Evolutionary conservation across 257 asterid species (phyloP).

Genomic region (Forsythia viridissima): DNA sequence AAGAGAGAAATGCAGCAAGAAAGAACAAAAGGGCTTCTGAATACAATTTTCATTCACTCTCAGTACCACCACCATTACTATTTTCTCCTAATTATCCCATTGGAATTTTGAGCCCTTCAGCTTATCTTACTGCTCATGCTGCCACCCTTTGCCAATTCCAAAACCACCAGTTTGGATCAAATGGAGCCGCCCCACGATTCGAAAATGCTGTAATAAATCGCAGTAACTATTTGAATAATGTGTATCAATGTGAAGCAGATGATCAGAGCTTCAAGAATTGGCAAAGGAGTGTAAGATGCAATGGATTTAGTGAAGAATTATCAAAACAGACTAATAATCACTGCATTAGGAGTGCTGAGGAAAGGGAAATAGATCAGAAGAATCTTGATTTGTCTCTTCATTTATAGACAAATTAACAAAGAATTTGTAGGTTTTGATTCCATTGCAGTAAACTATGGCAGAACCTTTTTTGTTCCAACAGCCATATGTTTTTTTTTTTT

Average conservation of each 20-base stretch:
- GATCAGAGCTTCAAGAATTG: constrained; percentile 43
- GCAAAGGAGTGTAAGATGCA: constrained; percentile 38
- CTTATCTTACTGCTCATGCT: constrained; percentile 53
- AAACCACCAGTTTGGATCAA: constrained; percentile 38
- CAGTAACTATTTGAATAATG: constrained; percentile 38
- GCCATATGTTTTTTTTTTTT: neutral
- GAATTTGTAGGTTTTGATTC: neutral
- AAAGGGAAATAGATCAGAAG: constrained; percentile 41
- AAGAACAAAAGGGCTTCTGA: constrained; percentile 45
- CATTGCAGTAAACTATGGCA: neutral
- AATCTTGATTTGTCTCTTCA: constrained; percentile 80
- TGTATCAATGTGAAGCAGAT: constrained; percentile 34
- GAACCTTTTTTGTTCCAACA: neutral
- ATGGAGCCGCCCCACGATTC: constrained; percentile 44
- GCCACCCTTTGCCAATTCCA: constrained; percentile 46
- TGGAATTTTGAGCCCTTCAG: constrained; percentile 55
- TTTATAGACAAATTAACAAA: constrained; percentile 36
- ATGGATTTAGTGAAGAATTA: constrained; percentile 30
- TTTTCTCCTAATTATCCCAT: constrained; percentile 54
- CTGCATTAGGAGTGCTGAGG: constrained; percentile 27
- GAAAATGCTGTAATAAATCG: constrained; percentile 40
- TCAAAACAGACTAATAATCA: constrained; percentile 1
- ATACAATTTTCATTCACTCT: constrained; percentile 30
- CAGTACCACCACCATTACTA: constrained; percentile 40
- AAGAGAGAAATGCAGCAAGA: constrained; percentile 77